Evolutionary conservation across 2,329 filamentous ascomycete genomes (phyloP), one percentile per base, ranked within the genome.

Genomic region (Penicillium sp.): DNA sequence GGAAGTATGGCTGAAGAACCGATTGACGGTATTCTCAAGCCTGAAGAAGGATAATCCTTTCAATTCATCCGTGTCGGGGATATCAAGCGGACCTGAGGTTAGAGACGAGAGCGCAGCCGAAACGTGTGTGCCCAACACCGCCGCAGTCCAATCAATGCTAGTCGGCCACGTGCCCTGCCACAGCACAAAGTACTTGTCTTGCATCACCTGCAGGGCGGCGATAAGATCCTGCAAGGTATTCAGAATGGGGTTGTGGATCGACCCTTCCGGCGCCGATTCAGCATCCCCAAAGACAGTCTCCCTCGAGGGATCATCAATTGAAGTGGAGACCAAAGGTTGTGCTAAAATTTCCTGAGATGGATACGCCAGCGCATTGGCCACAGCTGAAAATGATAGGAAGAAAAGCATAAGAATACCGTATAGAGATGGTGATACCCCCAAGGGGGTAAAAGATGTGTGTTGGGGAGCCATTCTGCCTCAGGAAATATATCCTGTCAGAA

Each of bases 101-200:
- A 96, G 77, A n/a, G 88, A 87, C 16, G 82, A 84, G 16, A 94
- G 81, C 3, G 87, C 83, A 15, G 87, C 89, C 0, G 90, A 88
- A 36, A 96, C 76, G 55, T 93, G 86, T 0, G 92, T 96, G 43
- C 87, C 87, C 65, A 91, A 79, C 9, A 97, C 91, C 4, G 93
- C 92, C 19, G 87, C 88, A 0, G 93, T 97, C 93, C 93, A 97
- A 77, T 97, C 93, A 67, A 96, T 97, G 33, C 90, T 84, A 1
- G 82, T 81, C 0, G 92, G 91, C 91, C 92, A 97, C 27, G 86
- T 91, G 11, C 90, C 92, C 36, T 88, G 78, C 81, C 89, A 89
- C 5, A 88, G 76, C 46, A 86, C 82, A 70, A 94, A 97, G 75
- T 91, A 96, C 27, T 82, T 78, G 51, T 84, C 80, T 72, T 97